Percentiles rank a stretch among this genome's conserved stretches.
phyloP scores from a whole-genome alignment of 1,284 basidiomycete species.

The Sporisorium exsertum region DNA sequence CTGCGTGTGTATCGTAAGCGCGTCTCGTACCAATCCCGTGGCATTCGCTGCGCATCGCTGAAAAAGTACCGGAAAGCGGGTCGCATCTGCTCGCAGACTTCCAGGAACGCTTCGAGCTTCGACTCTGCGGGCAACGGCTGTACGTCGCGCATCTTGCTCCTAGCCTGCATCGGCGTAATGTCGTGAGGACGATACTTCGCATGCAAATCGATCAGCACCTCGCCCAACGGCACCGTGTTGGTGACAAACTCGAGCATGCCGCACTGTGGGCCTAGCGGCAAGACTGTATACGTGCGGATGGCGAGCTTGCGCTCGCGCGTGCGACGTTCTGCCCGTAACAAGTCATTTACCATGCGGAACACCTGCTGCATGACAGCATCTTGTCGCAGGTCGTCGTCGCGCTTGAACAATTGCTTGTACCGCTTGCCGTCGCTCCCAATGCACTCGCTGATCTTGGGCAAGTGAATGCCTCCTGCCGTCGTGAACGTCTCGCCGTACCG shows the following conservation, averaged over 20 bases:
- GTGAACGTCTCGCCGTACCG: conserved; percentile 73
- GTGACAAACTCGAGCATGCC: conserved; percentile 92
- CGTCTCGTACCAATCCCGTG: conserved; percentile 93
- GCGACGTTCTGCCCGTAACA: conserved; percentile 80
- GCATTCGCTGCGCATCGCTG: conserved; percentile 85
- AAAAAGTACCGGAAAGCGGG: conserved; percentile 96
- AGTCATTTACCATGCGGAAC: conserved; percentile 86
- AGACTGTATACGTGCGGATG: conserved; percentile 87
- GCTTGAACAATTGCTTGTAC: conserved; percentile 94
- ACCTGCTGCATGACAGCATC: conserved; percentile 99
- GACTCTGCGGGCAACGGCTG: conserved; percentile 31
- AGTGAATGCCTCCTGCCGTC: conserved; percentile 82
- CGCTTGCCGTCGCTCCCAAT: conserved; percentile 77
- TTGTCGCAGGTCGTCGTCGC: conserved; percentile 88
- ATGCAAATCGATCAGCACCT: conserved; percentile 78
- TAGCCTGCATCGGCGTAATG: conserved; percentile 45
- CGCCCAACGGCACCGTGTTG: conserved; percentile 79
- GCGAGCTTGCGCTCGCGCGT: conserved; percentile 80
- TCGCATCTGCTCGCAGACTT: conserved; percentile 75
- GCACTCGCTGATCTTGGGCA: conserved; percentile 85
- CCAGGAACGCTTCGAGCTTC: conserved; percentile 71
- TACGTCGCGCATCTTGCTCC: conserved; percentile 38
- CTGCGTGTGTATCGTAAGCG: conserved; percentile 89
- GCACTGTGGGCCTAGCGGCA: conserved; percentile 83
- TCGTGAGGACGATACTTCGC: conserved; percentile 42